These are phyloP conservation scores for Yamadazyma friedrichii DNA, from an alignment of 1,139 yeast genomes.

Conservation along the genomic window DNA sequence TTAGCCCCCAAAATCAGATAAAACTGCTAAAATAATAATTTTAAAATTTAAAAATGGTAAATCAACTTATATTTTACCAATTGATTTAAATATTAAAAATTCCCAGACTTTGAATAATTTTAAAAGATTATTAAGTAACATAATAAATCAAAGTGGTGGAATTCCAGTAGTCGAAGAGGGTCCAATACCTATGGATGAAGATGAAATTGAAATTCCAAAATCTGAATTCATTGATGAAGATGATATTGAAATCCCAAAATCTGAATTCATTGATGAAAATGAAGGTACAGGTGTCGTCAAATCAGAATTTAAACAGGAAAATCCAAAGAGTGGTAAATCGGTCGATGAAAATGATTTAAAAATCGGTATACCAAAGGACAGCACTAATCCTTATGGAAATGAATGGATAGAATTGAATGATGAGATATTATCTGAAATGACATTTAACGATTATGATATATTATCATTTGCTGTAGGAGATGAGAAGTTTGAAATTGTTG, in stretches of 20 bases:
- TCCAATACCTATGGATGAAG: slow-evolving; percentile 24
- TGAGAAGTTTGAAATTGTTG: slow-evolving; percentile 37
- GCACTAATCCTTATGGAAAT: slow-evolving; percentile 36
- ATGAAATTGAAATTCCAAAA: slow-evolving; percentile 27
- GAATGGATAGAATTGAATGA: slow-evolving; percentile 40
- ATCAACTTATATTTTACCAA: slow-evolving; percentile 43
- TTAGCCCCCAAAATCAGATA: slow-evolving; percentile 30
- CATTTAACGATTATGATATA: slow-evolving; percentile 38
- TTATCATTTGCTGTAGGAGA: slow-evolving; percentile 40
- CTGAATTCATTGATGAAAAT: slow-evolving; percentile 5
- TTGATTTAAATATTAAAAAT: slow-evolving; percentile 22
- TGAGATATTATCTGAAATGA: slow-evolving; percentile 21
- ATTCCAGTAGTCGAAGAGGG: slow-evolving; percentile 22
- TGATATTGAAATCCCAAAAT: slow-evolving; percentile 10
- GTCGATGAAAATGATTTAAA: slow-evolving; percentile 23
- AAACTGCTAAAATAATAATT: slow-evolving; percentile 24
- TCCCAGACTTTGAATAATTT: slow-evolving; percentile 26
- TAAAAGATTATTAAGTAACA: slow-evolving; percentile 28
- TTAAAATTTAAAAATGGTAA: slow-evolving; percentile 45
- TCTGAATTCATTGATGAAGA: slow-evolving; percentile 26
- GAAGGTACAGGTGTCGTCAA: slow-evolving; percentile 6
- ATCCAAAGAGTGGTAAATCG: not conserved
- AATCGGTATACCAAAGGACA: slow-evolving; percentile 44
- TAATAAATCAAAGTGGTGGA: slow-evolving; percentile 52
- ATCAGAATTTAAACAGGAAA: not conserved